Evolutionary conservation across 1,284 basidiomycete species (phyloP), one percentile per base, ranked within the genome.

Genomic region (Puccinia triticina): DNA sequence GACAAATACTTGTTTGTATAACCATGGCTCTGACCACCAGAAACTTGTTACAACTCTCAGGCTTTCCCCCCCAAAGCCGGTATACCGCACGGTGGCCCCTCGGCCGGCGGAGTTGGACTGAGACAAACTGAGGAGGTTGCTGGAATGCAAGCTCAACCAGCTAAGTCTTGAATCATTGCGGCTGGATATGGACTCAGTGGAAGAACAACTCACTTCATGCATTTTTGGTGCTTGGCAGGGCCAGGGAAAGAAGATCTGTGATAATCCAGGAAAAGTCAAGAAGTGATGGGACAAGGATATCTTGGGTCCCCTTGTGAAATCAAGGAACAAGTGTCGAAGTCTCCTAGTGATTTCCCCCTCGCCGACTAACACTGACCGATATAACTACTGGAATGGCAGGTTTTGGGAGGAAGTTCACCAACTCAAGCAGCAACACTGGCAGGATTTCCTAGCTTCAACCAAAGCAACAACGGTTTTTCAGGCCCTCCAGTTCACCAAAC

Each of bases 271-370:
- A 3, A 32, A 76, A 59, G 40, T 26, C 26, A 76, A 76, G 34
- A 10, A 16, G 32, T 76, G 73, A 53, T 76, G 73, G 73, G 12
- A 40, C 55, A 59, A 76, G 73, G 53, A 59, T 11, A 40, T n/a
- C 12, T 48, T 76, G 5, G 55, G 59, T 21, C 73, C 73, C 10
- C 16, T 76, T 2, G 3, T 76, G 23, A 57, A 40, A n/a, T 16
- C 32, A 3, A 16, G 53, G 34, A 59, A 76, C 23, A 55, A 48
- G 3, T 46, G 48, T 12, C n/a, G 73, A 3, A 5, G 53, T 12
- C 55, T 46, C 48, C 23, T 76, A 34, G 26, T 76, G 10, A 11
- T 37, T 1, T 12, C 73, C 14, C 26, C 29, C 5, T 59, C 55
- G 1, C 50, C 50, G 21, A n/a, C 5, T 21, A n/a, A 14, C 10